phyloP scores from a whole-genome alignment of 306 rosid species.

The Benincasa hispida region DNA sequence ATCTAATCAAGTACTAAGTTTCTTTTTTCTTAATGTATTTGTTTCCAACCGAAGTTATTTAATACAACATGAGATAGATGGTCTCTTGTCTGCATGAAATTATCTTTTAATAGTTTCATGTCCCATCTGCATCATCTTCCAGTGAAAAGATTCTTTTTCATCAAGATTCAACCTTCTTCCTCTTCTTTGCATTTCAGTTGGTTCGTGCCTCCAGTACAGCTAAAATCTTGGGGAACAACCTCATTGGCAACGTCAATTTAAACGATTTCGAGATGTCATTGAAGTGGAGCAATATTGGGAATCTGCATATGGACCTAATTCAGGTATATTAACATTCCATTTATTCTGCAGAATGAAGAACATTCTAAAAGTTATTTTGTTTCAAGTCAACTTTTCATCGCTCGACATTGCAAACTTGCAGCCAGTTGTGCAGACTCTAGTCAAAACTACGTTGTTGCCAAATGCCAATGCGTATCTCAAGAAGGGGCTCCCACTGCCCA shows the following conservation, averaged over 20 bases:
- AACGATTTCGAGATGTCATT: constrained; percentile 57
- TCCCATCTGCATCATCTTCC: not conserved
- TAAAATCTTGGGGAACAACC: constrained; percentile 57
- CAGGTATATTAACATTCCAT: constrained; percentile 32
- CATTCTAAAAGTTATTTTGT: not conserved
- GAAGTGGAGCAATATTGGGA: constrained; percentile 83
- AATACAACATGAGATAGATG: not conserved
- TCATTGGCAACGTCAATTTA: constrained; percentile 42
- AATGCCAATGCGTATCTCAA: constrained; percentile 51
- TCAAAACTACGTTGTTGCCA: constrained; percentile 66
- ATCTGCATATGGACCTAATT: constrained; percentile 57
- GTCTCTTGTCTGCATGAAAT: not conserved
- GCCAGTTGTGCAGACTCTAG: constrained; percentile 61
- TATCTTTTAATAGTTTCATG: not conserved
- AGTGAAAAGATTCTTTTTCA: not conserved
- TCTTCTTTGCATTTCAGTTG: constrained; percentile 25
- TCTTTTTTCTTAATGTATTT: not conserved
- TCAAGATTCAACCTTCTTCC: not conserved
- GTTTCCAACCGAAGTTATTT: not conserved
- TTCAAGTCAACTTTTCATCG: not conserved
- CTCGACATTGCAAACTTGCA: constrained; percentile 18
- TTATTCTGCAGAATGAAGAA: not conserved
- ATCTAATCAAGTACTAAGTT: not conserved
- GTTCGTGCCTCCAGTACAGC: constrained; percentile 48
- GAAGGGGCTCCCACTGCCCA: constrained; percentile 69